Conservation (phyloP, 2,329 filamentous ascomycete genomes). For the Trichoderma pleuroti region DNA sequence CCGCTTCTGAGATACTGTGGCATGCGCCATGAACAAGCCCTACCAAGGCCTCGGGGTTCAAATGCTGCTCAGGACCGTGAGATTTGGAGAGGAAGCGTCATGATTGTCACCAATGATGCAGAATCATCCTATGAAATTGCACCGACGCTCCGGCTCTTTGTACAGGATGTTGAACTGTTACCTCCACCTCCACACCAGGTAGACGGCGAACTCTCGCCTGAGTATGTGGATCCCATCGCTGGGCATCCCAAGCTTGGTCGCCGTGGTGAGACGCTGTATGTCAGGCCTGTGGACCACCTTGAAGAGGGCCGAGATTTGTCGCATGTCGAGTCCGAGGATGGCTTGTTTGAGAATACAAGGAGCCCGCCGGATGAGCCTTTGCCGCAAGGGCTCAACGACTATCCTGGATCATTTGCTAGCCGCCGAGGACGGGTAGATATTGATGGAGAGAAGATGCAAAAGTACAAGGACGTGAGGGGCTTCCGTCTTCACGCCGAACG, state of each 20-base stretch:
- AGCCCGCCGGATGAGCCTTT: constrained; percentile 48
- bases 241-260: constrained; percentile 83
- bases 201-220: constrained; percentile 63
- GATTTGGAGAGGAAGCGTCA: constrained; percentile 87
- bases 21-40: constrained; percentile 60
- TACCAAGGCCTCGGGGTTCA: constrained; percentile 29
- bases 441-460: constrained; percentile 78
- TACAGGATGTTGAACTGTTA: constrained; percentile 78
- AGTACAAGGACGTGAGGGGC: constrained; percentile 79
- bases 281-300: constrained; percentile 83
- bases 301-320: constrained; percentile 77
- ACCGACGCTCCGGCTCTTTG: constrained; percentile 79
- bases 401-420: constrained; percentile 51
- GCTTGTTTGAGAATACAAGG: constrained; percentile 70
- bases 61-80: constrained; percentile 55
- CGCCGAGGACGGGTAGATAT: constrained; percentile 50
- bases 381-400: constrained; percentile 43
- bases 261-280: constrained; percentile 80
- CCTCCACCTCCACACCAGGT: constrained; percentile 72
- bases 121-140: constrained; percentile 77
- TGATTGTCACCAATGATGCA: constrained; percentile 89
- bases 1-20: constrained; percentile 88
- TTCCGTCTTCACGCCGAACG: constrained; percentile 79
- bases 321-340: constrained; percentile 71
- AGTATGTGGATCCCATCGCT: constrained; percentile 86